Evolutionary conservation across 2,329 filamentous ascomycete genomes (phyloP).

Genomic region (Aspergillus costaricaensis): DNA sequence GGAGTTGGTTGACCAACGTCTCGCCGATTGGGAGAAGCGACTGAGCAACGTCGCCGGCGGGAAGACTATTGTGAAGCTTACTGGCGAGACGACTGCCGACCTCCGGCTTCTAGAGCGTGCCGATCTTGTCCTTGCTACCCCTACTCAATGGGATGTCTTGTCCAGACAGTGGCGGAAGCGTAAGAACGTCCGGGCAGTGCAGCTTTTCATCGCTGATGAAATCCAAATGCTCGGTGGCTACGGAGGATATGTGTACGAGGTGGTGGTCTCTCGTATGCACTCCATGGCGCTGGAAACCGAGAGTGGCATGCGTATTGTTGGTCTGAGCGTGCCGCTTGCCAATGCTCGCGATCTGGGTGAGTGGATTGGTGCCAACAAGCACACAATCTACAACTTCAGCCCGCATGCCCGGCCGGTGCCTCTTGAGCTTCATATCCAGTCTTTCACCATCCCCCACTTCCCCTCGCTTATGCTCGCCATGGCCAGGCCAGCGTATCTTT

Average conservation of each 20-base stretch:
- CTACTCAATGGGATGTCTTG: slow-evolving; percentile 91
- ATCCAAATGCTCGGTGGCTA: slow-evolving; percentile 88
- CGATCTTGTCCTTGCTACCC: slow-evolving; percentile 89
- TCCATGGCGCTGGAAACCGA: slow-evolving; percentile 90
- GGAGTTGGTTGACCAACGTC: slow-evolving; percentile 79
- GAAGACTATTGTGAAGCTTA: slow-evolving; percentile 89
- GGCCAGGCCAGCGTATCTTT: slow-evolving; percentile 89
- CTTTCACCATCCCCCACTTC: slow-evolving; percentile 93
- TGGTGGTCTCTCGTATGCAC: slow-evolving; percentile 96
- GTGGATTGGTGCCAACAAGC: slow-evolving; percentile 97
- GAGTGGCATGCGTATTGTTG: slow-evolving; percentile 80
- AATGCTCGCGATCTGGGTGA: slow-evolving; percentile 94
- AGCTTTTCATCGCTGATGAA: slow-evolving; percentile 92
- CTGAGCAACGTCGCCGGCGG: slow-evolving; percentile 73
- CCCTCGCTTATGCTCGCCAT: slow-evolving; percentile 98
- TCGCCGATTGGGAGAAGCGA: slow-evolving; percentile 82
- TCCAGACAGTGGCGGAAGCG: slow-evolving; percentile 95
- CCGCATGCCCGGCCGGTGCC: slow-evolving; percentile 86
- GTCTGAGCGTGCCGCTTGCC: slow-evolving; percentile 85
- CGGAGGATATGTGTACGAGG: slow-evolving; percentile 88
- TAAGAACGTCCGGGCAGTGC: slow-evolving; percentile 89
- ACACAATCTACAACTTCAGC: slow-evolving; percentile 98
- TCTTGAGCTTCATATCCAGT: slow-evolving; percentile 90
- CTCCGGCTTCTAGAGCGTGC: slow-evolving; percentile 83
- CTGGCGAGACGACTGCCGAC: slow-evolving; percentile 88